A percentile compares a stretch with the other conserved stretches of the same genome.
phyloP scores from a whole-genome alignment of 345 rosid genomes.

The Pistacia atlantica region DNA sequence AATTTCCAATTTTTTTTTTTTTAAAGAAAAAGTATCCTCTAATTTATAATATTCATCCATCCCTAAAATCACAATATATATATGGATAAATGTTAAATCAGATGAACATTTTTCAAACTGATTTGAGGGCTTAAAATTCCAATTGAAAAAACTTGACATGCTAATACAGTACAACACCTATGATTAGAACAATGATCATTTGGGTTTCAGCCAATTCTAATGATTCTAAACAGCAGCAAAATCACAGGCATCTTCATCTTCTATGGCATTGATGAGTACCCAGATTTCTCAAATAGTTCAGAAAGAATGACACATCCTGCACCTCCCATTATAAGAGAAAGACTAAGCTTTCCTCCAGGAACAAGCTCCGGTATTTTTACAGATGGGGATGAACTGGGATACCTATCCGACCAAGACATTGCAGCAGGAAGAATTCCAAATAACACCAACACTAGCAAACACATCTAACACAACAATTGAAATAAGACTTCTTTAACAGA shows the following conservation, averaged over 20 bases:
- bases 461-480: background rate
- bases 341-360: constrained; percentile 77
- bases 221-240: background rate
- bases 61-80: too few relatives aligned
- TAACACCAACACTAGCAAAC: constrained; percentile 59
- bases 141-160: too few relatives aligned
- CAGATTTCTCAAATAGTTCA: constrained; percentile 46
- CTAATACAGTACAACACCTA: too few relatives aligned
- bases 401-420: constrained; percentile 95
- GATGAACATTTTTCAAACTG: too few relatives aligned
- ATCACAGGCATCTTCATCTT: background rate
- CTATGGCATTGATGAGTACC: constrained; percentile 11
- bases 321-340: constrained; percentile 57
- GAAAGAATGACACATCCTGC: constrained; percentile 66
- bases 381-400: constrained; percentile 41
- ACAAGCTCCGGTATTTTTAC: constrained; percentile 46
- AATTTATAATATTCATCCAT: too few relatives aligned
- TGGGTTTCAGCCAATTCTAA: background rate
- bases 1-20: too few relatives aligned
- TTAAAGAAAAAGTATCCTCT: too few relatives aligned
- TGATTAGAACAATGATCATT: background rate
- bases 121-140: too few relatives aligned
- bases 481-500: background rate
- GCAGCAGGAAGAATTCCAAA: constrained; percentile 91
- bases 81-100: too few relatives aligned